phyloP scores from a whole-genome alignment of 73 alveolate genomes.

The Tetrahymena malaccensis region DNA sequence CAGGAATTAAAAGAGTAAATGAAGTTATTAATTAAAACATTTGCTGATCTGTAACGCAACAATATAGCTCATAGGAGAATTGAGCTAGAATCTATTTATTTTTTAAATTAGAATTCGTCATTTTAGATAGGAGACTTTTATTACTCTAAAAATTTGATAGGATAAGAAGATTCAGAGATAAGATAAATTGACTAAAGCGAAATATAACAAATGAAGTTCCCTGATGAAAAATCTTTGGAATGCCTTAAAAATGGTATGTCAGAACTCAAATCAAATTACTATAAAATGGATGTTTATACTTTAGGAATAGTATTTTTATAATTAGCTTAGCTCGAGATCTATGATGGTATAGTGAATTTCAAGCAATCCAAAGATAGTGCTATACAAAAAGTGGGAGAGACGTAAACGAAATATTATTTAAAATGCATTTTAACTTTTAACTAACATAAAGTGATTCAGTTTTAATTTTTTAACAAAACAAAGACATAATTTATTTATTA shows the following conservation, averaged over 20 bases:
- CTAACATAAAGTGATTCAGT: too few relatives aligned
- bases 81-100: background rate
- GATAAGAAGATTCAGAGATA: background rate
- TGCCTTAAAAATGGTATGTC: background rate
- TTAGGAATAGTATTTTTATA: background rate
- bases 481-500: too few relatives aligned
- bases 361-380: background rate
- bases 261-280: background rate
- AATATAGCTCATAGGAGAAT: background rate
- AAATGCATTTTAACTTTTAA: background rate
- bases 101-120: background rate
- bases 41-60: background rate
- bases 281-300: background rate
- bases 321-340: background rate
- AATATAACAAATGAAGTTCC: background rate
- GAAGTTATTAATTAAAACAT: background rate
- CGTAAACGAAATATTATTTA: background rate
- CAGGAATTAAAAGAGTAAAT: background rate
- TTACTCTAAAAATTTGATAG: background rate
- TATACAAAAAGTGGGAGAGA: background rate
- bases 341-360: background rate
- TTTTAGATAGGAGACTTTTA: background rate
- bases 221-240: background rate
- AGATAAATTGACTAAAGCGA: background rate
- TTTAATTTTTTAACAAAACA: too few relatives aligned